These are phyloP conservation scores for Vaccinium myrtillus DNA, from an alignment of 148 eudicot species.

Conservation along the genomic window DNA sequence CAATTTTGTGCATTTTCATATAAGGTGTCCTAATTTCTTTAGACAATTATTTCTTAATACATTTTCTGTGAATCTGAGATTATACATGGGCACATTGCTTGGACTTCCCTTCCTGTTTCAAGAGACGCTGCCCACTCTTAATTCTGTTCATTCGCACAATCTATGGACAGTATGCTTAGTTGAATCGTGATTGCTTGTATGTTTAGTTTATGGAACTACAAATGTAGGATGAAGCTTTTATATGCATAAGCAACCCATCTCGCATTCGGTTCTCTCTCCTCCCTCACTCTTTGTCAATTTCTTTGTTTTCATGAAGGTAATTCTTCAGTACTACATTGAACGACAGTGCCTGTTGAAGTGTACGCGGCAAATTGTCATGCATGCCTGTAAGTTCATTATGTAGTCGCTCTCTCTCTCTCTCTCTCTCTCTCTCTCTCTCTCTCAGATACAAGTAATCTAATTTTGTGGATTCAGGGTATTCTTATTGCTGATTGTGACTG, in stretches of 20 bases:
- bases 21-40: not conserved
- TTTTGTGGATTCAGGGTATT: not conserved
- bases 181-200: not conserved
- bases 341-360: slow-evolving; percentile 97
- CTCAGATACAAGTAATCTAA: not conserved
- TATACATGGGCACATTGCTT: not conserved
- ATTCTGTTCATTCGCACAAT: not conserved
- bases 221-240: not conserved
- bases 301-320: slow-evolving; percentile 44
- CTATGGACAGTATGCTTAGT: not conserved
- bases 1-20: not conserved
- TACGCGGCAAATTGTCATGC: slow-evolving; percentile 67
- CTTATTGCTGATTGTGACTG: not conserved
- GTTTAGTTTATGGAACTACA: not conserved
- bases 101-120: not conserved
- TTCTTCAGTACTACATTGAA: slow-evolving; percentile 88
- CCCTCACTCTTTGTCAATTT: not conserved
- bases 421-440: slow-evolving; percentile 13
- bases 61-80: not conserved
- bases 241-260: not conserved
- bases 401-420: not conserved
- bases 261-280: not conserved
- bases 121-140: not conserved
- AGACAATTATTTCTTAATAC: not conserved
- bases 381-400: slow-evolving; percentile 61